Percentiles rank a stretch among this genome's conserved stretches.
Conservation (phyloP, 257 asterid genomes). For the Capsicum baccatum region DNA sequence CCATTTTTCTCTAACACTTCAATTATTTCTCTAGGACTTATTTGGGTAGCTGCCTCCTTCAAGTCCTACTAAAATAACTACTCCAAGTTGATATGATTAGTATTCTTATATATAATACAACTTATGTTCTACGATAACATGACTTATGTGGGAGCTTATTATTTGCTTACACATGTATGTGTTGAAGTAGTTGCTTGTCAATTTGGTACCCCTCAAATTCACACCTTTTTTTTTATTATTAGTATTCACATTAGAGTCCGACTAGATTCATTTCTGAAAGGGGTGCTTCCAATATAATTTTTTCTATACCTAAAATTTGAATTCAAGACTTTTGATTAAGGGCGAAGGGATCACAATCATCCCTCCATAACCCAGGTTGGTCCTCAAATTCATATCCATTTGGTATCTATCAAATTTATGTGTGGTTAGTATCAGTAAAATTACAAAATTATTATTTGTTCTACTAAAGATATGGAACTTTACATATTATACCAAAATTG, state of each 20-base stretch:
- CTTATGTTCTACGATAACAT: not conserved
- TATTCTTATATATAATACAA: not conserved
- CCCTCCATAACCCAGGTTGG: too few relatives aligned
- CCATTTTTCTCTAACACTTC: conserved; percentile 45
- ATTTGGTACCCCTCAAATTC: not conserved
- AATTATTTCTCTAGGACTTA: not conserved
- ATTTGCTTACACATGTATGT: not conserved
- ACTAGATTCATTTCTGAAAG: too few relatives aligned
- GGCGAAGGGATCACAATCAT: too few relatives aligned
- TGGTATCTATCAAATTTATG: not conserved
- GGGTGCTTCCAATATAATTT: too few relatives aligned
- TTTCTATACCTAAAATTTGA: too few relatives aligned
- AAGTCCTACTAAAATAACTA: conserved; percentile 8
- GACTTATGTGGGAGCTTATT: not conserved
- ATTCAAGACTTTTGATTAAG: too few relatives aligned
- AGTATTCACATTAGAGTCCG: too few relatives aligned
- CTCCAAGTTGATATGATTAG: not conserved
- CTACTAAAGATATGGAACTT: not conserved
- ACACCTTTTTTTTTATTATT: too few relatives aligned
- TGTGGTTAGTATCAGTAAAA: not conserved
- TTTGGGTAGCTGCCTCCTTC: not conserved
- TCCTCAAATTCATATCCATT: too few relatives aligned
- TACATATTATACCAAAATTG: not conserved
- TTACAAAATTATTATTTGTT: not conserved
- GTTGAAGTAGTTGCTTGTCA: conserved; percentile 12